These are phyloP conservation scores for Calocera viscosa DNA, from an alignment of 768 basidiomycete species.

Conservation along the genomic window DNA sequence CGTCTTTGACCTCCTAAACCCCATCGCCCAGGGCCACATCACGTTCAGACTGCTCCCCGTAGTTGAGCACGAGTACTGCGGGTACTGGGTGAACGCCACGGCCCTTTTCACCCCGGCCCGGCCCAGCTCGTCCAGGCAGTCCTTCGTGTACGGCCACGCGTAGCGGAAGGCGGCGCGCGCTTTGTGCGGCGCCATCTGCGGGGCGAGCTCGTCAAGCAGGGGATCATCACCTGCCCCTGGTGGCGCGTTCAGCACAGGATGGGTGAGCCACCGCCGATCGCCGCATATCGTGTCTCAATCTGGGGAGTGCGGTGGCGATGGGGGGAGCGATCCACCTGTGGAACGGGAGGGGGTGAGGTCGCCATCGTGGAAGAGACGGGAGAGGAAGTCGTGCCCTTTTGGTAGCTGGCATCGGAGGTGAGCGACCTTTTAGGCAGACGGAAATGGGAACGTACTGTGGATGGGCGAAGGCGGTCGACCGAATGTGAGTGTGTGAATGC, in stretches of 20 bases:
- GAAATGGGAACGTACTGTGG: constrained; percentile 52
- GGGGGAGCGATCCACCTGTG: constrained; percentile 75
- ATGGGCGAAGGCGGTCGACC: too few relatives aligned
- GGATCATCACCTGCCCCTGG: constrained; percentile 84
- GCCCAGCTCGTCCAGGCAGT: constrained; percentile 70
- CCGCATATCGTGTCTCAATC: constrained; percentile 88
- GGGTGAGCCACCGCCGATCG: constrained; percentile 93
- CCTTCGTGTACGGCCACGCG: constrained; percentile 74
- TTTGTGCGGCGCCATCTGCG: constrained; percentile 88
- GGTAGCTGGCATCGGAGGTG: constrained; percentile 47
- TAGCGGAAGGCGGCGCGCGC: constrained; percentile 93
- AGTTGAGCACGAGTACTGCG: constrained; percentile 96
- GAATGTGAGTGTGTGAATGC: too few relatives aligned
- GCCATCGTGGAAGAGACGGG: constrained; percentile 76
- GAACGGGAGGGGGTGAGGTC: constrained; percentile 95
- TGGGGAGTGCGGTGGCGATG: constrained; percentile 82
- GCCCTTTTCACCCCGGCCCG: constrained; percentile 84
- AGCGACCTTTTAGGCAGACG: neutral
- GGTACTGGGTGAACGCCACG: constrained; percentile 95
- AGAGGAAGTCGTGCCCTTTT: constrained; percentile 87
- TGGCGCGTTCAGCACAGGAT: constrained; percentile 79
- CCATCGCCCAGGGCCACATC: constrained; percentile 41
- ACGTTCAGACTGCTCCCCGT: constrained; percentile 97
- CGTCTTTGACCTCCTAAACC: constrained; percentile 12
- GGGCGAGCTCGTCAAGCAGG: constrained; percentile 90